These are phyloP conservation scores for Yarrowia sp. DNA, from an alignment of 805 yeast species.

Conservation along the genomic window DNA sequence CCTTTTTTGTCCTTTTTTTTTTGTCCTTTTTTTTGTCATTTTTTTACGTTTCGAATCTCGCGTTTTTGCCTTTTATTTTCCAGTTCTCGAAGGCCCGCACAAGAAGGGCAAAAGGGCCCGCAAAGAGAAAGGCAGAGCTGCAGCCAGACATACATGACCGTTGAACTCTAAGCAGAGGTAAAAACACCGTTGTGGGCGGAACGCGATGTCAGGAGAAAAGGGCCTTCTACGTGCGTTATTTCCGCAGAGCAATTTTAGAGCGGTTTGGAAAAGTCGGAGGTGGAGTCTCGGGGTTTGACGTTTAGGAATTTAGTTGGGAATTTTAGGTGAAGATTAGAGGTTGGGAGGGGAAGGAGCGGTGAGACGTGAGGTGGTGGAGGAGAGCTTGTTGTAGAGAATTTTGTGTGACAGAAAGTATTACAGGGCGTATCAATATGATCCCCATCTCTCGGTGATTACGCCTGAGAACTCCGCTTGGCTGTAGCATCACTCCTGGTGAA, in stretches of 20 bases:
- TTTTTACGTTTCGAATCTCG: background rate
- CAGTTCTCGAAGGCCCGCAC: background rate
- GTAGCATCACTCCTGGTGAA: too few relatives aligned
- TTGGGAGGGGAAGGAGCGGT: too few relatives aligned
- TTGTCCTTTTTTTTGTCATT: background rate
- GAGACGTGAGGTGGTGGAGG: too few relatives aligned
- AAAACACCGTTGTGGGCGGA: background rate
- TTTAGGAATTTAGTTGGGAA: background rate
- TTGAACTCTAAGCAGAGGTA: constrained; percentile 19
- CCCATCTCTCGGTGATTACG: too few relatives aligned
- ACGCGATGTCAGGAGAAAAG: background rate
- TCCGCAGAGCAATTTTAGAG: background rate
- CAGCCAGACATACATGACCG: constrained; percentile 13
- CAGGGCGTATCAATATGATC: too few relatives aligned
- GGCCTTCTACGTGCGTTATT: background rate
- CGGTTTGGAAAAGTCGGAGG: background rate
- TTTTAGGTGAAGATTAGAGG: too few relatives aligned
- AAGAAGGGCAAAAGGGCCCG: background rate
- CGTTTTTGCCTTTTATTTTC: background rate
- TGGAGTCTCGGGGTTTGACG: background rate
- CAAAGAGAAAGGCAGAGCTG: background rate
- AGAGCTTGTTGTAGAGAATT: too few relatives aligned
- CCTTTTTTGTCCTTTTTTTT: background rate
- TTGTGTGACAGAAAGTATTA: too few relatives aligned
- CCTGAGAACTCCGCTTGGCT: too few relatives aligned